Evolutionary conservation across 31 red algal species (phyloP).

Genomic region (Endocladia muricata): DNA sequence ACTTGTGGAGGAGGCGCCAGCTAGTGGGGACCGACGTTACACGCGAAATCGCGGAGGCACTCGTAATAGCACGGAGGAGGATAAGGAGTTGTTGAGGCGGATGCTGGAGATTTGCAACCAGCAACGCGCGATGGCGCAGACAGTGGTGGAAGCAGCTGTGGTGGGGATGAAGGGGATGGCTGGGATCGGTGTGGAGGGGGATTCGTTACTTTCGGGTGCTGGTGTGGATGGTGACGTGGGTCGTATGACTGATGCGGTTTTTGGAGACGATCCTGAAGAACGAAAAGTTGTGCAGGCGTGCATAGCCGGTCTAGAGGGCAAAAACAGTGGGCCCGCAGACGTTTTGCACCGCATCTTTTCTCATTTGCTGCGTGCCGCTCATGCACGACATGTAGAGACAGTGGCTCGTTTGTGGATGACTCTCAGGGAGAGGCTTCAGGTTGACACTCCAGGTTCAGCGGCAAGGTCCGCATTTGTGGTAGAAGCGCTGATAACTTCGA

Average conservation of each 20-base stretch:
- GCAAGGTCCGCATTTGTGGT: conserved; percentile 23
- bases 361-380: conserved; percentile 6
- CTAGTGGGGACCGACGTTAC: conserved; percentile 6
- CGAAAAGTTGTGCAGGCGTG: conserved; percentile 14
- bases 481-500: conserved; percentile 38
- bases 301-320: not conserved
- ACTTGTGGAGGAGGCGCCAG: not conserved
- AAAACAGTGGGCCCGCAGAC: conserved; percentile 52
- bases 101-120: conserved; percentile 19
- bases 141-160: no score
- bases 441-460: conserved; percentile 26
- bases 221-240: no score
- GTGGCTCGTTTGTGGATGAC: conserved; percentile 41
- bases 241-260: no score
- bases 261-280: conserved; percentile 5
- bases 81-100: conserved; percentile 21
- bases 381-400: conserved; percentile 28
- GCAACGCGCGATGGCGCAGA: no score
- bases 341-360: conserved; percentile 29
- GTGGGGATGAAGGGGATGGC: no score
- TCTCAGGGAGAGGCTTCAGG: conserved; percentile 19
- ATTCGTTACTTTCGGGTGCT: no score
- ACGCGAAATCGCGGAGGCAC: conserved; percentile 14
- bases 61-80: conserved; percentile 17
- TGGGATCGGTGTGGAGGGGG: no score